Evolutionary conservation across 2,329 filamentous ascomycete genomes (phyloP), one percentile per base, ranked within the genome.

Genomic region (Colletotrichum brevisporum): DNA sequence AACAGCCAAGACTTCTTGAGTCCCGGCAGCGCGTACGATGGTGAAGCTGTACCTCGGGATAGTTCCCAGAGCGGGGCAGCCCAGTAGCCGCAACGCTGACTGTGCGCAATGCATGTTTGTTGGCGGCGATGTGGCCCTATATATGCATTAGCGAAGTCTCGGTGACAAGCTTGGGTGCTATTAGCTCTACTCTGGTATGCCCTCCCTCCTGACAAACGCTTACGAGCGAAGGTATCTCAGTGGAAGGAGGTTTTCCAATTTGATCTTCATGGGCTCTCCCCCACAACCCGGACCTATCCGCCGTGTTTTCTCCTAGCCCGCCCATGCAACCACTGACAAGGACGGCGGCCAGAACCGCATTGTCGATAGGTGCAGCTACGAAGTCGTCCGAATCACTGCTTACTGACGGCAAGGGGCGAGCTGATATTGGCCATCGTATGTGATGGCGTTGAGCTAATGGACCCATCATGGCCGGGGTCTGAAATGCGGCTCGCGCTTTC

Each of bases 71-170:
- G 56, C 50, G 41, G 57, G 41, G 41, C 43, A 21, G 15, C 12
- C 39, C 5, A 16, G 50, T 36, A 47, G 50, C 21, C 50, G 57
- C 27, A 43, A 48, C 58, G 63, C 63, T 66, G 56, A 66, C 56
- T 62, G 63, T 52, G 43, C 41, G 41, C 50, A 3, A 13, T 48
- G 50, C 57, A 55, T 36, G 56, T 24, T 53, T 31, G 36, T 6
- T 24, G 50, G 12, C 36, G 31, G 21, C 24, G 47, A 48, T 39
- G 43, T 41, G 41, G 50, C 51, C 50, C 39, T 62, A 41, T 26
- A 36, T 27, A 55, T 55, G 50, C 27, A 61, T 61, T 27, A 55
- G 57, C 41, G 41, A 62, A 57, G 41, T 31, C 41, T 31, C 21
- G 24, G 21, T 6, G 16, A 21, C 18, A 56, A 39, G 59, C 31